Evolutionary conservation across 1,139 yeast genomes (phyloP), one percentile per base, ranked within the genome.

Genomic region (Sugiyamaella novakii): DNA sequence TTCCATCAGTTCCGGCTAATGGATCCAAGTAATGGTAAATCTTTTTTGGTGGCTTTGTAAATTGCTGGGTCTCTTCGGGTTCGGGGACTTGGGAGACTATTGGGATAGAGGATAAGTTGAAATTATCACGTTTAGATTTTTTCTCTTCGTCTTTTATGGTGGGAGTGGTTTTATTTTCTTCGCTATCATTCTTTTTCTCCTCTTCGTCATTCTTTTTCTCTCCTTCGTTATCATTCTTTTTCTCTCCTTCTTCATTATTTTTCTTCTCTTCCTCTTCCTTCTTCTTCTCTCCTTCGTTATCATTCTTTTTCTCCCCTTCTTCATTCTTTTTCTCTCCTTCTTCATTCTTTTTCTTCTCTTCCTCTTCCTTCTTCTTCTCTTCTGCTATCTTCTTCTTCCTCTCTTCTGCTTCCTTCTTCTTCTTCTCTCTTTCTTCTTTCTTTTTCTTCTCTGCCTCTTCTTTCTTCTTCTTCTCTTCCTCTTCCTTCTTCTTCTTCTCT

Each of bases 281-380:
- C 12, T 19, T 21, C 38, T 25, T 15, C 18, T 30, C n/a, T n/a
- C 12, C 21, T 27, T 34, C 21, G 25, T 35, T 11, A 21, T 33
- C 14, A 7, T 18, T 24, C 31, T 43, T 27, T 14, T 45, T 29
- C 4, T 31, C 29, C 17, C 25, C 37, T 7, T 43, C 25, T 10
- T 43, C 27, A 34, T 21, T 17, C 18, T 45, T 19, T 5, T 45
- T 27, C 15, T 45, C 40, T 3, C 14, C 18, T 11, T 38, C 33
- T 21, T 45, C 27, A 12, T 29, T 38, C 44, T 14, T 17, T n/a
- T 24, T 43, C 35, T 14, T 54, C 56, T 25, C 21, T 28, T 36
- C 50, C 55, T 17, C 46, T 53, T 12, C 40, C 37, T 10, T 46
- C 49, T 24, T 34, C 17, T 36, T 39, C 6, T 43, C 44, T 33